Conservation (phyloP, 2,329 filamentous ascomycete species). For the Gaeumannomyces sp. region DNA sequence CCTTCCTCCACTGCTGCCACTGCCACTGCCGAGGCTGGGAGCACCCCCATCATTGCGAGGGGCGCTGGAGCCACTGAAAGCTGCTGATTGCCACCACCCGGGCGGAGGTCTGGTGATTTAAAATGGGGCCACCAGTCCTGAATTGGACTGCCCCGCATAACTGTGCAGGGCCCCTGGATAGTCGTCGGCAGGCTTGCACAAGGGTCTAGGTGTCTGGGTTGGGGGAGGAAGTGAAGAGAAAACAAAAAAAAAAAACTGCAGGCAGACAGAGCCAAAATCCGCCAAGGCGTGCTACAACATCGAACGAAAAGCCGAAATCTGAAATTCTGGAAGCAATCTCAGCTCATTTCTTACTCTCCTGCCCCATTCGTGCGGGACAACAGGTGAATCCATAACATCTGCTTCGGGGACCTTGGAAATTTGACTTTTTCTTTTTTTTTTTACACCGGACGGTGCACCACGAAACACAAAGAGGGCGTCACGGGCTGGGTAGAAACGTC, state of each 20-base stretch:
- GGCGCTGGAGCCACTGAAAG: neutral
- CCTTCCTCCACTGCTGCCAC: neutral
- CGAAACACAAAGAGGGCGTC: neutral
- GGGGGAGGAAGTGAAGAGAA: neutral
- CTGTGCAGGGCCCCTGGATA: neutral
- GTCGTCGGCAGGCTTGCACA: too few species aligned
- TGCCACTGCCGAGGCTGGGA: neutral
- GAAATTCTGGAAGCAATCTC: neutral
- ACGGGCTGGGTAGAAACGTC: neutral
- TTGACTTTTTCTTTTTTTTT: neutral
- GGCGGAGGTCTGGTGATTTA: neutral
- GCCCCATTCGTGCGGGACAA: too few species aligned
- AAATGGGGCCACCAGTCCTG: neutral
- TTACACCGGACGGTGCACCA: neutral
- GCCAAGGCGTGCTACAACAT: neutral
- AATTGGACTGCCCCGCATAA: neutral
- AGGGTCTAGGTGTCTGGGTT: too few species aligned
- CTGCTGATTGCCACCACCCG: neutral
- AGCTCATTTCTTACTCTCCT: too few species aligned
- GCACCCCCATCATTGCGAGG: too few species aligned
- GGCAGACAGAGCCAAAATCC: too few species aligned
- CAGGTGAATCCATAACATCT: too few species aligned
- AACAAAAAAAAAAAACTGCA: neutral
- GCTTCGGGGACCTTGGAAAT: too few species aligned
- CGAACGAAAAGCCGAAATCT: neutral